Percentiles rank a stretch among this genome's conserved stretches.
These are phyloP conservation scores for Nidularia pulvinata DNA, from an alignment of 768 basidiomycete species.

Conservation along the genomic window DNA sequence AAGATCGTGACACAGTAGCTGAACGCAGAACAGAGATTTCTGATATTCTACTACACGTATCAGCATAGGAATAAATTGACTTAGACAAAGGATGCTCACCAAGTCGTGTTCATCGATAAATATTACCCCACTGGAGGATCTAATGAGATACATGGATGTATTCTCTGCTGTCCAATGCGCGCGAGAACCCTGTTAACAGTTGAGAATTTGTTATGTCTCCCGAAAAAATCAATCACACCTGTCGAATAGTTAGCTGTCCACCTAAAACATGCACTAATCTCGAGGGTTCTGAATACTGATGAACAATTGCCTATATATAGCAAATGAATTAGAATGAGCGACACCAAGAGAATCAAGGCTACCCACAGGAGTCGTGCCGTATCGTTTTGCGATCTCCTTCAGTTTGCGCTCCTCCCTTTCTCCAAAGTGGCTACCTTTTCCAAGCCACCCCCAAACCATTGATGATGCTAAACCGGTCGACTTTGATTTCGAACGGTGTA, in stretches of 20 bases:
- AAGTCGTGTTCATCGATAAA: constrained; percentile 75
- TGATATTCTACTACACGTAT: constrained; percentile 41
- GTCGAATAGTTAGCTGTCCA: constrained; percentile 70
- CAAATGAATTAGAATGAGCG: constrained; percentile 1
- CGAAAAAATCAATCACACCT: constrained; percentile 40
- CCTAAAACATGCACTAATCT: constrained; percentile 67
- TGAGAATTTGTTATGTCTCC: neutral
- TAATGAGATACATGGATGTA: constrained; percentile 78
- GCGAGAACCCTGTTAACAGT: constrained; percentile 56
- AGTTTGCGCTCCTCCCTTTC: constrained; percentile 69
- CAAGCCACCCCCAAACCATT: constrained; percentile 78
- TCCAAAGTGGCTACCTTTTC: constrained; percentile 48
- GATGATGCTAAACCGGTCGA: constrained; percentile 68
- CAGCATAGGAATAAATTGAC: constrained; percentile 2
- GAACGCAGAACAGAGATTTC: constrained; percentile 82
- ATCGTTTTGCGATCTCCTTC: constrained; percentile 70
- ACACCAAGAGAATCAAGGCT: neutral
- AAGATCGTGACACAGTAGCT: constrained; percentile 78
- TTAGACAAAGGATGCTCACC: constrained; percentile 31
- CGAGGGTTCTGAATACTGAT: constrained; percentile 64
- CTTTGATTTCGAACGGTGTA: constrained; percentile 68
- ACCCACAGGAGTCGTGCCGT: constrained; percentile 65
- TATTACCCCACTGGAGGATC: constrained; percentile 46
- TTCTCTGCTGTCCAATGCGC: constrained; percentile 80
- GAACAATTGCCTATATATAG: constrained; percentile 35